Evolutionary conservation across 148 eudicot genomes (phyloP).

Genomic region (Chenopodium berlandieri): DNA sequence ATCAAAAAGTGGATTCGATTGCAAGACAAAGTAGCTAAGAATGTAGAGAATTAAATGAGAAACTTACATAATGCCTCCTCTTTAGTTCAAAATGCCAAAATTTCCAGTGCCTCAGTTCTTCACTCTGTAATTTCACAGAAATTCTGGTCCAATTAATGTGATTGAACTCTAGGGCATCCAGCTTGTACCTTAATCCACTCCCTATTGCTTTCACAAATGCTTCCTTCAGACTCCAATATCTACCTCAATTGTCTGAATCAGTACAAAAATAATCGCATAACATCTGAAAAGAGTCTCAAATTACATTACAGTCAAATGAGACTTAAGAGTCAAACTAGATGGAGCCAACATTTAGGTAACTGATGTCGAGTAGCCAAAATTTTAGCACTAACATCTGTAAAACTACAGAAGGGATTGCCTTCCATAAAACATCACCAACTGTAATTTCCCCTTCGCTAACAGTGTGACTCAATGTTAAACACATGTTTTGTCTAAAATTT

Average conservation of each 20-base stretch:
- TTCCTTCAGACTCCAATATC: slow-evolving; percentile 93
- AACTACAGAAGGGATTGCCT: background rate
- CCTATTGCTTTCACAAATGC: slow-evolving; percentile 86
- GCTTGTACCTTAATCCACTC: slow-evolving; percentile 47
- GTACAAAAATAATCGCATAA: background rate
- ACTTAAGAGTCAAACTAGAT: background rate
- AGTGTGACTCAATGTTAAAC: too few species aligned
- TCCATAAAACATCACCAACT: background rate
- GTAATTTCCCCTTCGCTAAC: background rate
- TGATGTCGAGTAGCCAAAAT: background rate
- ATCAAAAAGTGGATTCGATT: background rate
- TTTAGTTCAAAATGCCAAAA: slow-evolving; percentile 64
- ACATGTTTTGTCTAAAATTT: too few species aligned
- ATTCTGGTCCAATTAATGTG: slow-evolving; percentile 58
- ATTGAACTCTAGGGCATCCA: slow-evolving; percentile 60
- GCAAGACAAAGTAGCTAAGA: background rate
- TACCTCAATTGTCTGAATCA: slow-evolving; percentile 30
- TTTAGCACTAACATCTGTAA: background rate
- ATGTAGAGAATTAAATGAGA: background rate
- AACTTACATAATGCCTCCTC: slow-evolving; percentile 56
- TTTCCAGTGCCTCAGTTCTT: slow-evolving; percentile 52
- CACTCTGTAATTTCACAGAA: slow-evolving; percentile 43
- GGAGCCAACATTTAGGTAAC: background rate
- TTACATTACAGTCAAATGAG: background rate
- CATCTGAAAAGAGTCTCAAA: background rate